Conservation (phyloP, 2,329 filamentous ascomycete species). For the Karstenula rhodostoma region DNA sequence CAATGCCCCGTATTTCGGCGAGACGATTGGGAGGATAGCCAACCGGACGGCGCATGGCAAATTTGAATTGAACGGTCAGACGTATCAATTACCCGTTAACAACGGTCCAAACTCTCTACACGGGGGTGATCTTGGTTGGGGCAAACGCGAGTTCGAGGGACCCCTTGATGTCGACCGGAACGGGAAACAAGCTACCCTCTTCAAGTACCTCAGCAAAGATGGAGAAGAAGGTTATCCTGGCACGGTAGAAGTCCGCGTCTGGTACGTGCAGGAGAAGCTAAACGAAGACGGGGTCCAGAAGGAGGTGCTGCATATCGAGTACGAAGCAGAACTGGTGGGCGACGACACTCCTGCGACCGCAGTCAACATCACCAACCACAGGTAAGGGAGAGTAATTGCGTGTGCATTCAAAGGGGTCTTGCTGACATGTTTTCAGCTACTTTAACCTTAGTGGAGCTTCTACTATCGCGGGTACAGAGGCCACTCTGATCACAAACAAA, state of each 20-base stretch:
- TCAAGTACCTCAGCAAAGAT: constrained; percentile 71
- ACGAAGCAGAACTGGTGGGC: constrained; percentile 80
- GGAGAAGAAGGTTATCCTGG: constrained; percentile 93
- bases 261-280: constrained; percentile 79
- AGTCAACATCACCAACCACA: constrained; percentile 95
- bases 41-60: constrained; percentile 81
- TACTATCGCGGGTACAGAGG: constrained; percentile 69
- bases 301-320: constrained; percentile 83
- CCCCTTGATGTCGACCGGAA: constrained; percentile 66
- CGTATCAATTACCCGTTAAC: constrained; percentile 77
- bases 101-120: constrained; percentile 75
- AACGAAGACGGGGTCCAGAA: constrained; percentile 68
- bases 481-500: constrained; percentile 64
- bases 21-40: constrained; percentile 84
- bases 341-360: constrained; percentile 85
- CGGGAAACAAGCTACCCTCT: constrained; percentile 55
- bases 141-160: constrained; percentile 78
- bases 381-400: constrained; percentile 59
- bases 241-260: constrained; percentile 77
- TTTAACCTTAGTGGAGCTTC: constrained; percentile 71
- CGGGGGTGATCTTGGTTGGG: constrained; percentile 73
- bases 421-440: constrained; percentile 55
- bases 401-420: background rate
- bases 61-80: constrained; percentile 75
- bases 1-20: constrained; percentile 85